Evolutionary conservation across 1,284 basidiomycete species (phyloP).

Genomic region (Cryptococcus maquisensis): DNA sequence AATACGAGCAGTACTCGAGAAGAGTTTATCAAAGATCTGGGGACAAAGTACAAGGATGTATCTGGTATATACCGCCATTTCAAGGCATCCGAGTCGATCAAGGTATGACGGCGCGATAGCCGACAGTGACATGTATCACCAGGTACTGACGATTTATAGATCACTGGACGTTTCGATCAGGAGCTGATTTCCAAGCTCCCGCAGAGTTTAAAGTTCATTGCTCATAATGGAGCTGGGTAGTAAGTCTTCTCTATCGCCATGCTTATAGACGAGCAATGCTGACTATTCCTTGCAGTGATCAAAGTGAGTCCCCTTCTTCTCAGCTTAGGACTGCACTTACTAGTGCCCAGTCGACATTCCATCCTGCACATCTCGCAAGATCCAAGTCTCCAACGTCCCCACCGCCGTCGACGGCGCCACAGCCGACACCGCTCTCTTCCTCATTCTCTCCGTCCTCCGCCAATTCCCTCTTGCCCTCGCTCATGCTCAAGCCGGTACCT

Average conservation of each 20-base stretch:
- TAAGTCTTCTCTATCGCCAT: background rate
- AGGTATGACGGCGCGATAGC: no score
- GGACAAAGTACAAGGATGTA: slow-evolving; percentile 15
- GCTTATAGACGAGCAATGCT: background rate
- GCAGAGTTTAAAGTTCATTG: slow-evolving; percentile 16
- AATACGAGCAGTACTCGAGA: slow-evolving; percentile 15
- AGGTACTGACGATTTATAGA: no score
- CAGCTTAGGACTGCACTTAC: background rate
- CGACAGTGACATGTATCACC: no score
- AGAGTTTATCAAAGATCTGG: slow-evolving; percentile 21
- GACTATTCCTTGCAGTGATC: slow-evolving; percentile 12
- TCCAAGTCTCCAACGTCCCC: slow-evolving; percentile 72
- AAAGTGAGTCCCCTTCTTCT: slow-evolving; percentile 6
- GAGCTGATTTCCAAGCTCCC: slow-evolving; percentile 19
- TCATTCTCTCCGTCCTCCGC: slow-evolving; percentile 71
- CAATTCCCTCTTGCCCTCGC: slow-evolving; percentile 68
- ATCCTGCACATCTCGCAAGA: slow-evolving; percentile 48
- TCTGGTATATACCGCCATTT: slow-evolving; percentile 28
- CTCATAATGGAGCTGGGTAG: slow-evolving; percentile 28
- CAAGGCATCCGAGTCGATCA: slow-evolving; percentile 27
- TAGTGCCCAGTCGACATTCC: slow-evolving; percentile 53
- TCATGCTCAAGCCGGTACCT: slow-evolving; percentile 50
- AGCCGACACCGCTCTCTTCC: slow-evolving; percentile 77
- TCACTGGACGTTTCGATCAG: slow-evolving; percentile 25
- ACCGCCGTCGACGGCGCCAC: slow-evolving; percentile 83